Percentiles rank a stretch among this genome's conserved stretches.
phyloP scores from a whole-genome alignment of 148 eudicot genomes.

The Rhododendron molle region DNA sequence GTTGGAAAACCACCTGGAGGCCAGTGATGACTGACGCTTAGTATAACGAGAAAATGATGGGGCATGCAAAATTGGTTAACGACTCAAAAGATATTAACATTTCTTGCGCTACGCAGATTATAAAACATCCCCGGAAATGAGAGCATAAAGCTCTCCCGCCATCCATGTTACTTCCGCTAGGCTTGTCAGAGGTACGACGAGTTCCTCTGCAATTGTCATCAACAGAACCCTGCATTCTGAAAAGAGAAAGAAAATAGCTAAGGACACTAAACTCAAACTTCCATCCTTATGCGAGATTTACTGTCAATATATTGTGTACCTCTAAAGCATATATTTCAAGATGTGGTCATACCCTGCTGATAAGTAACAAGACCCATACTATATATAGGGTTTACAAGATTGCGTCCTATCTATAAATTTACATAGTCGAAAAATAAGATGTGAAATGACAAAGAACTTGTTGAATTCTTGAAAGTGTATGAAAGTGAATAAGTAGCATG shows the following conservation, averaged over 20 bases:
- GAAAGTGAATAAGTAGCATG: background rate
- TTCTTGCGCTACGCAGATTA: background rate
- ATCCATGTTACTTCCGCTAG: slow-evolving; percentile 46
- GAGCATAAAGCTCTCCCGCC: slow-evolving; percentile 32
- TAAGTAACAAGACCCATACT: background rate
- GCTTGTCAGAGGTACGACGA: slow-evolving; percentile 25
- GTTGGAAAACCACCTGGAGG: background rate
- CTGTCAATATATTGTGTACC: too few relatives aligned
- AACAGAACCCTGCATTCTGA: slow-evolving; percentile 33
- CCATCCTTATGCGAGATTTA: background rate
- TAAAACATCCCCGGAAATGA: slow-evolving; percentile 14
- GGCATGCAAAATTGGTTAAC: background rate
- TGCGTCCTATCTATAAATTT: background rate
- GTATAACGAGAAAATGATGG: background rate
- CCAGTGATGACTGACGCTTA: background rate
- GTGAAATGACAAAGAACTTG: background rate
- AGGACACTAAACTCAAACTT: background rate
- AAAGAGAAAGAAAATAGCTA: background rate
- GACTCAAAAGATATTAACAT: background rate
- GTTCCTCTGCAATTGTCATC: slow-evolving; percentile 24
- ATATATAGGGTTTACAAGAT: background rate
- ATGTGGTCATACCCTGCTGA: background rate
- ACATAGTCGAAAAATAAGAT: background rate
- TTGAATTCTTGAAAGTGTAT: background rate
- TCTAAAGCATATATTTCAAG: background rate